These are phyloP conservation scores for Hortiboletus campestris DNA, from an alignment of 768 basidiomycete species.

Conservation along the genomic window DNA sequence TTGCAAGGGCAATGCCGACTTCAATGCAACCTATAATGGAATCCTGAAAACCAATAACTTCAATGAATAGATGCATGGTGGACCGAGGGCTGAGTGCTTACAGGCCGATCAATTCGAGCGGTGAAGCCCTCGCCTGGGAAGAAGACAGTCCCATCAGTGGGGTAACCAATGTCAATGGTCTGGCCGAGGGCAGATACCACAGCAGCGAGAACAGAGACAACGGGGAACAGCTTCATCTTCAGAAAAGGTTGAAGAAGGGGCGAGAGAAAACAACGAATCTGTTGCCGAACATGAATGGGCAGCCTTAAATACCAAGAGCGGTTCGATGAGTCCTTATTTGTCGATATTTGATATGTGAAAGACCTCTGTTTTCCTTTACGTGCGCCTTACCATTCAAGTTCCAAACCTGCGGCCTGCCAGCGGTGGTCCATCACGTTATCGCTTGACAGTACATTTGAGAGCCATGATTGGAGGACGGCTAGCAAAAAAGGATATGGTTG, in stretches of 20 bases:
- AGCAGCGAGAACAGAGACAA: neutral
- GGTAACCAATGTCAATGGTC: constrained; percentile 27
- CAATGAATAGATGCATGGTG: neutral
- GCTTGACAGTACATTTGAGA: too few relatives aligned
- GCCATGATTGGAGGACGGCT: too few relatives aligned
- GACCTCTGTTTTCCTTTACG: too few relatives aligned
- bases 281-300: neutral
- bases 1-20: constrained; percentile 32
- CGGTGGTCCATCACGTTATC: too few relatives aligned
- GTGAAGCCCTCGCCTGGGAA: constrained; percentile 16
- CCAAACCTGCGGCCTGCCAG: too few relatives aligned
- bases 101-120: constrained; percentile 20
- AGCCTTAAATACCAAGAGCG: constrained; percentile 1
- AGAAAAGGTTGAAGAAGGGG: neutral
- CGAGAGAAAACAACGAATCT: neutral
- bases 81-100: constrained; percentile 5
- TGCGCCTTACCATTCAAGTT: too few relatives aligned
- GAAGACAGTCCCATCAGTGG: constrained; percentile 20
- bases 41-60: constrained; percentile 2
- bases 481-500: too few relatives aligned
- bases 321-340: neutral
- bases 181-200: constrained; percentile 20
- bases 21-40: constrained; percentile 21
- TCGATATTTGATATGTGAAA: too few relatives aligned
- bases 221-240: constrained; percentile 18